Evolutionary conservation across 2,329 filamentous ascomycete species (phyloP), one percentile per base, ranked within the genome.

Genomic region (Ascochyta lentis): DNA sequence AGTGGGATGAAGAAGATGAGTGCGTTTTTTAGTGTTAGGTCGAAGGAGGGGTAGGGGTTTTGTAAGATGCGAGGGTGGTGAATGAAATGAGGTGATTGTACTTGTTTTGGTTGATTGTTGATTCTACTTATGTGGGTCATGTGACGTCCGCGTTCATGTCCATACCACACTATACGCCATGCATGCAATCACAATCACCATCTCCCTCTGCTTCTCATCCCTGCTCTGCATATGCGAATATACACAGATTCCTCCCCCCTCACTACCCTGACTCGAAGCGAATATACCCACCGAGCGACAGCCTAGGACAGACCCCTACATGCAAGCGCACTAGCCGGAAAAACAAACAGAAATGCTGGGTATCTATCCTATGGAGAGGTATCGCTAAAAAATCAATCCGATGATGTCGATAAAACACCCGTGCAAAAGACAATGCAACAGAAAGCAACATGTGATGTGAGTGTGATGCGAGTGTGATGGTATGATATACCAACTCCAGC

Each of bases 1-100:
- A 86, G 79, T 22, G 95, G 95, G 1, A 99, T 99, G 95, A 95
- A 90, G 83, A 99, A 98, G 81, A 85, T 99, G 84, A 96, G 91
- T 72, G 85, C 88, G 59, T 99, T 99, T 78, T 99, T 99, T 76
- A 86, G 86, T 57, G 96, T 94, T 78, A 79, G 78, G 49, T 60
- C 67, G 8, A 76, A 76, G 64, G 68, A 64, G 56, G 37, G 45
- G 37, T 59, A 54, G 19, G 33, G 19, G 33, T 15, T 35, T 35
- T 15, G 12, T n/a, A 4, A 4, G 31, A 6, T 33, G 29, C 4
- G 29, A 4, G 9, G 29, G 29, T 13, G 29, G 2, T 19, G 19
- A 19, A 19, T 19, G 19, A 19, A 19, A 19, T 33, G 29, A 4
- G 19, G n/a, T 48, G 37, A 37, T 48, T 23, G 37, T 42, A n/a